Conservation (phyloP, 1,284 basidiomycete species). For the Anthracocystis walkeri region DNA sequence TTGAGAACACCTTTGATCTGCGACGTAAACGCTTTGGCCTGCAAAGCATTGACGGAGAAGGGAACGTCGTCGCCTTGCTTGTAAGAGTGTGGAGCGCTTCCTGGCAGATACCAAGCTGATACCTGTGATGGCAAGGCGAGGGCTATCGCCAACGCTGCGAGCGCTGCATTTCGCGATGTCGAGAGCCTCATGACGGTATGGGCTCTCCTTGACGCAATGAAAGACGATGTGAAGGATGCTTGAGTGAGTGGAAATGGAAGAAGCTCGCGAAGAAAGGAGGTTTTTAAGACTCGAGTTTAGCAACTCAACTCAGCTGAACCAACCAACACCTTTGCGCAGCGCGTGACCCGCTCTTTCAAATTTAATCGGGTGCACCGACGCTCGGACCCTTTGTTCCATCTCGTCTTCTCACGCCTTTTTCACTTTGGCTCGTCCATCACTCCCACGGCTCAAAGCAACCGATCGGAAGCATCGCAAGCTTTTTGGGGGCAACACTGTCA, state of each 20-base stretch:
- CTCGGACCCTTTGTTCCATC: conserved; percentile 15
- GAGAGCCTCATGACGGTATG: conserved; percentile 25
- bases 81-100: conserved; percentile 70
- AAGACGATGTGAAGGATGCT: background rate
- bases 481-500: background rate
- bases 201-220: background rate
- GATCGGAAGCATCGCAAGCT: background rate
- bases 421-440: background rate
- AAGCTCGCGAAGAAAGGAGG: background rate
- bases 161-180: conserved; percentile 10
- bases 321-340: conserved; percentile 6
- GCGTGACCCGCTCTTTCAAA: conserved; percentile 3
- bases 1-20: conserved; percentile 63
- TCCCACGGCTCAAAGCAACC: background rate
- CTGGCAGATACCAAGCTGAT: conserved; percentile 69
- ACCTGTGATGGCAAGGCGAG: conserved; percentile 25
- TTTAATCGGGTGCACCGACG: conserved; percentile 2
- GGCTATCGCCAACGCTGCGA: conserved; percentile 23
- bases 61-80: conserved; percentile 66
- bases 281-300: background rate
- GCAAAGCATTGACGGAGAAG: conserved; percentile 68
- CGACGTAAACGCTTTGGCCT: conserved; percentile 65
- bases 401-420: background rate
- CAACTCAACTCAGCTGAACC: background rate
- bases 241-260: background rate